Conservation (phyloP, 208 protist species). For the Leishmania mexicana region DNA sequence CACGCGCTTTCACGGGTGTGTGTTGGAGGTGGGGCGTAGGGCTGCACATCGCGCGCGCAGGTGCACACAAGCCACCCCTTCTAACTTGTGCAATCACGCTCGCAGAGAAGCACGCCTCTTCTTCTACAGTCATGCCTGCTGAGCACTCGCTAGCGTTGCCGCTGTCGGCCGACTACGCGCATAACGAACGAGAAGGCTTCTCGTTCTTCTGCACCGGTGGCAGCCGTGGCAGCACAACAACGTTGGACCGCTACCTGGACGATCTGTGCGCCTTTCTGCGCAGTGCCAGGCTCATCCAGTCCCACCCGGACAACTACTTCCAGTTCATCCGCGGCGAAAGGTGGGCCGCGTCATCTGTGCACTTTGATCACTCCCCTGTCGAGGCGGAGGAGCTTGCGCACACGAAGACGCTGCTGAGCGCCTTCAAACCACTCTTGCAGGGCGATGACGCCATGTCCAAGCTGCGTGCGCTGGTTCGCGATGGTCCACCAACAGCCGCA, state of each 20-base stretch:
- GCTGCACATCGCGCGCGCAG: background rate
- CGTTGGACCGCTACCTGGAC: slow-evolving; percentile 63
- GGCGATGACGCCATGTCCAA: slow-evolving; percentile 33
- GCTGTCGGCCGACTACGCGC: slow-evolving; percentile 47
- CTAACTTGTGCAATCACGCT: background rate
- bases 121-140: slow-evolving; percentile 14
- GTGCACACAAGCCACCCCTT: background rate
- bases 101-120: background rate
- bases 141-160: slow-evolving; percentile 64
- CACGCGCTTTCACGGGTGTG: background rate
- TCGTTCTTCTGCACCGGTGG: slow-evolving; percentile 36
- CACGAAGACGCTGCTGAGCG: slow-evolving; percentile 47
- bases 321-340: slow-evolving; percentile 41
- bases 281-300: slow-evolving; percentile 66
- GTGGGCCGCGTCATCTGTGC: slow-evolving; percentile 22
- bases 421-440: slow-evolving; percentile 39
- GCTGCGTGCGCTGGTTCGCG: slow-evolving; percentile 44
- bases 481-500: slow-evolving; percentile 45
- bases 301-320: slow-evolving; percentile 84
- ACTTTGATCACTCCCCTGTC: slow-evolving; percentile 53
- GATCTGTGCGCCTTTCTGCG: slow-evolving; percentile 66
- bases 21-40: background rate
- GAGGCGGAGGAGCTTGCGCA: slow-evolving; percentile 49
- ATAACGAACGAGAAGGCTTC: slow-evolving; percentile 31
- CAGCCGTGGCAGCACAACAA: slow-evolving; percentile 10